Percentiles rank a stretch among this genome's conserved stretches.
These are phyloP conservation scores for Kodamaea arcana DNA, from an alignment of 1,139 yeast genomes.

Conservation along the genomic window DNA sequence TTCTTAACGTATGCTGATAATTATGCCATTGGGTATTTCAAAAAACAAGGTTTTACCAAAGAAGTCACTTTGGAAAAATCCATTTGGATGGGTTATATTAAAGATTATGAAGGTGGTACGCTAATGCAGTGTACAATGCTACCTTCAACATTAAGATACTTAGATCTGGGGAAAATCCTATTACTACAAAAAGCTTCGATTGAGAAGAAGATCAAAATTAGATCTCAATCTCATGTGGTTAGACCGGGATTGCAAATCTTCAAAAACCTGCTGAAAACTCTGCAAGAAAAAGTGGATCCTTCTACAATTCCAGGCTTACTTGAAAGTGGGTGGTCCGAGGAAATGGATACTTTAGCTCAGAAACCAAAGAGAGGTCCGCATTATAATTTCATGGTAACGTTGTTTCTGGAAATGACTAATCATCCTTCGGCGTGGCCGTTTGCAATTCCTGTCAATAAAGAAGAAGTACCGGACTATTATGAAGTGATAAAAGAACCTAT, in stretches of 20 bases:
- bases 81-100: conserved; percentile 97
- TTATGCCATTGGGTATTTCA: conserved; percentile 97
- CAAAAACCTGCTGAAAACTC: conserved; percentile 47
- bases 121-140: conserved; percentile 96
- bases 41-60: conserved; percentile 96
- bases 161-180: conserved; percentile 83
- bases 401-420: conserved; percentile 82
- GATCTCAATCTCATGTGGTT: conserved; percentile 75
- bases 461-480: conserved; percentile 94
- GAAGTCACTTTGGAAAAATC: conserved; percentile 82
- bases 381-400: conserved; percentile 86
- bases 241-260: conserved; percentile 79
- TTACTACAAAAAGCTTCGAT: conserved; percentile 89
- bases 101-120: conserved; percentile 98
- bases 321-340: conserved; percentile 98
- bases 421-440: conserved; percentile 99
- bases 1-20: conserved; percentile 97
- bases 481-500: conserved; percentile 98
- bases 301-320: conserved; percentile 78
- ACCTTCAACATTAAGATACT: conserved; percentile 72
- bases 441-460: conserved; percentile 84
- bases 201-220: conserved; percentile 72
- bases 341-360: conserved; percentile 95
- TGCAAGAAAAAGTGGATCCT: conserved; percentile 46
- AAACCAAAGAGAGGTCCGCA: conserved; percentile 94